Conservation (phyloP, 768 basidiomycete species). For the Suillus ampliporus region DNA sequence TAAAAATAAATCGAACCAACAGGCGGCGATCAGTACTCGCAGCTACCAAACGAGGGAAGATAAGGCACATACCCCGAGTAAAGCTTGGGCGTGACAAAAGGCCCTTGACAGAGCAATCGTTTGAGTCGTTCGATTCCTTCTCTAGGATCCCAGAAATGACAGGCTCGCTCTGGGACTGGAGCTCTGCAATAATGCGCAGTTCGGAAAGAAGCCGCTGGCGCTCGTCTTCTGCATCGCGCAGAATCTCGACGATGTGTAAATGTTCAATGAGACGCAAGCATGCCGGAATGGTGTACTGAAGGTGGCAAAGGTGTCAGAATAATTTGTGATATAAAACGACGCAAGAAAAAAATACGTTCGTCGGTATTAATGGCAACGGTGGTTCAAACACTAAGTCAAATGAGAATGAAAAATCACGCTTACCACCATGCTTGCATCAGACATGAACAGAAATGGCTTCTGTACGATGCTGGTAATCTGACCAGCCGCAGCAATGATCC, state of each 20-base stretch:
- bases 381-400: constrained; percentile 3
- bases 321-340: background rate
- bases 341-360: background rate
- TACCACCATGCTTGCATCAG: constrained; percentile 75
- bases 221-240: constrained; percentile 63
- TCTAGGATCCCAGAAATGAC: background rate
- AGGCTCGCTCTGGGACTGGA: constrained; percentile 1
- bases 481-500: constrained; percentile 71
- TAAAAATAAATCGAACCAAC: background rate
- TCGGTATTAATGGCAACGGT: constrained; percentile 12
- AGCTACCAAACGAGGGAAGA: background rate
- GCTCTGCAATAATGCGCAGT: constrained; percentile 16
- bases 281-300: constrained; percentile 74
- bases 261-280: constrained; percentile 78
- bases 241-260: constrained; percentile 70
- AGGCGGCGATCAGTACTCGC: background rate
- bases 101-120: background rate
- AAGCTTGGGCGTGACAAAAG: background rate
- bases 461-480: constrained; percentile 72
- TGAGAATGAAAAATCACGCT: constrained; percentile 29
- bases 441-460: constrained; percentile 70
- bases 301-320: background rate
- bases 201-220: constrained; percentile 51
- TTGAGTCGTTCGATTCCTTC: background rate
- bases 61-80: constrained; percentile 13